These are phyloP conservation scores for Alternaria tenuissima DNA, from an alignment of 2,329 filamentous ascomycete genomes.

Conservation along the genomic window DNA sequence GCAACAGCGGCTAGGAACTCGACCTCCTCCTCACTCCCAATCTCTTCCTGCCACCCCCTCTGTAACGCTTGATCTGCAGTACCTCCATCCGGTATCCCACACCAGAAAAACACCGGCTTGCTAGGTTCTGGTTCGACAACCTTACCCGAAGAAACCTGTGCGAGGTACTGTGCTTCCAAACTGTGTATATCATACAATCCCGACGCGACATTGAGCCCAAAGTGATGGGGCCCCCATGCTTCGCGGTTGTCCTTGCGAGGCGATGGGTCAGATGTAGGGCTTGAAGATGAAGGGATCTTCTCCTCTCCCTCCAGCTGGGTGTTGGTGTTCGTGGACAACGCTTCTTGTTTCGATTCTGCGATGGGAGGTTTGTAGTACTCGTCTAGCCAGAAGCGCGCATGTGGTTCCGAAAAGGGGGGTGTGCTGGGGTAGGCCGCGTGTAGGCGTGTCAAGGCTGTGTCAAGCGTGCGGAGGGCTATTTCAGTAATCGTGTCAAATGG, in stretches of 20 bases:
- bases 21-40: conserved; percentile 9
- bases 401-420: too few species aligned
- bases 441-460: too few species aligned
- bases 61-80: conserved; percentile 3
- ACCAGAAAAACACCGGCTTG: conserved; percentile 2
- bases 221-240: conserved; percentile 12
- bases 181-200: conserved; percentile 13
- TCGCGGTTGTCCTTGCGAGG: conserved; percentile 6
- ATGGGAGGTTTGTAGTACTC: too few species aligned
- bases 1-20: conserved; percentile 10
- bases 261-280: neutral
- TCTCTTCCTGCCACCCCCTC: conserved; percentile 10
- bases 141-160: neutral
- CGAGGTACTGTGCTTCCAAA: conserved; percentile 10
- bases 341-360: too few species aligned
- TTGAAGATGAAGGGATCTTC: too few species aligned
- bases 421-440: too few species aligned
- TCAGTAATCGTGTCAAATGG: too few species aligned
- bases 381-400: too few species aligned
- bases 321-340: too few species aligned
- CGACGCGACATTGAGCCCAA: conserved; percentile 13
- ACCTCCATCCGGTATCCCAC: conserved; percentile 1
- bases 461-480: too few species aligned
- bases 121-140: conserved; percentile 2
- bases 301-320: too few species aligned